phyloP scores from a whole-genome alignment of 129 eudicot species.

The Glebionis coronaria region DNA sequence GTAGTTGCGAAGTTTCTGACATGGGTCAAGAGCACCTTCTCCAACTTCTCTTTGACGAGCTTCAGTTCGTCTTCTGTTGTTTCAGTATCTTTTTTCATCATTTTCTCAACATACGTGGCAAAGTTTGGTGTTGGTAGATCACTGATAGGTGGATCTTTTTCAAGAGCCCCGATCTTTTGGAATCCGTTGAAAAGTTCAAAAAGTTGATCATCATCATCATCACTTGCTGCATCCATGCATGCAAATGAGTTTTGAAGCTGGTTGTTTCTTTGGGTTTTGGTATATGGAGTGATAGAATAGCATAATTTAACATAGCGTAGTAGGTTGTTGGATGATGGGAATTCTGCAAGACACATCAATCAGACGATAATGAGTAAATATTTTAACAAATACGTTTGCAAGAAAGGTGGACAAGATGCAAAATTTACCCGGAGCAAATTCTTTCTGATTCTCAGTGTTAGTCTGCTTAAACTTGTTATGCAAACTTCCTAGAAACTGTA shows the following conservation, averaged over 20 bases:
- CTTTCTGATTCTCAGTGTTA: background rate
- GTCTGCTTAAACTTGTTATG: background rate
- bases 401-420: background rate
- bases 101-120: conserved; percentile 45
- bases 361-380: background rate
- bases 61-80: conserved; percentile 37
- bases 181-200: conserved; percentile 34
- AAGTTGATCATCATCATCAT: background rate
- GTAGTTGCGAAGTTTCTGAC: background rate
- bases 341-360: background rate
- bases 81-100: conserved; percentile 45
- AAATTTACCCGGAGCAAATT: background rate
- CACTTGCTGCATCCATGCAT: background rate
- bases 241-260: no score
- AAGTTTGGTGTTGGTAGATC: conserved; percentile 61
- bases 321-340: background rate
- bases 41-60: conserved; percentile 56
- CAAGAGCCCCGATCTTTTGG: conserved; percentile 53
- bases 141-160: conserved; percentile 28
- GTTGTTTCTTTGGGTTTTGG: no score
- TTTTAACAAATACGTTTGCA: background rate
- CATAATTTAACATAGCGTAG: background rate
- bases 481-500: background rate
- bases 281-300: no score
- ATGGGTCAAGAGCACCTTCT: conserved; percentile 33